A percentile compares a stretch with the other conserved stretches of the same genome.
phyloP scores from a whole-genome alignment of 164 flowering plant species.

The Vitis amurensis region DNA sequence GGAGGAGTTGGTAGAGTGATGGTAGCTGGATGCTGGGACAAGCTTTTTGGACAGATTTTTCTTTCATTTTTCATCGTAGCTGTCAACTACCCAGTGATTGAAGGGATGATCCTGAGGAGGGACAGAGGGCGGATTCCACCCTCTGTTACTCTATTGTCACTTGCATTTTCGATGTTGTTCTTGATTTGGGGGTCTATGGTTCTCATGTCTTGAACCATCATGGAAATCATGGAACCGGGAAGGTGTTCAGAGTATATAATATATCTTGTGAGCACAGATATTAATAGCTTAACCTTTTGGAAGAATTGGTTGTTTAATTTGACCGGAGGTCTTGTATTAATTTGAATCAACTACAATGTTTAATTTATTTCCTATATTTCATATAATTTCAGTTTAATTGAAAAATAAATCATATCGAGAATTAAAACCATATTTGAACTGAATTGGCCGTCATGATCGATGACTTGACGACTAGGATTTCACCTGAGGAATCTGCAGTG shows the following conservation, averaged over 20 bases:
- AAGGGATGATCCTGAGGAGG: constrained; percentile 41
- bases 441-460: neutral
- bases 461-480: neutral
- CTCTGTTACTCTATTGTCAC: constrained; percentile 4
- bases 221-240: no score
- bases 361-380: no score
- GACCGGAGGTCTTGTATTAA: no score
- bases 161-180: neutral
- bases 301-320: no score
- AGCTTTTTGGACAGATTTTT: constrained; percentile 27
- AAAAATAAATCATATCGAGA: neutral
- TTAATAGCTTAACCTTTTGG: no score
- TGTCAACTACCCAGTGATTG: constrained; percentile 35
- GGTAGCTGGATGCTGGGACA: constrained; percentile 8
- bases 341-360: no score
- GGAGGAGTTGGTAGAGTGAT: constrained; percentile 29
- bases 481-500: no score
- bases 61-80: constrained; percentile 26
- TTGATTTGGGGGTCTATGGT: constrained; percentile 14
- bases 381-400: neutral
- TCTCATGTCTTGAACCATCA: neutral
- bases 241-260: no score
- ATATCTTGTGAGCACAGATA: no score
- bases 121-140: constrained; percentile 26
- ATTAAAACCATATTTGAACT: neutral